Evolutionary conservation across 2,329 filamentous ascomycete genomes (phyloP).

Genomic region (Epichloe sylvatica): DNA sequence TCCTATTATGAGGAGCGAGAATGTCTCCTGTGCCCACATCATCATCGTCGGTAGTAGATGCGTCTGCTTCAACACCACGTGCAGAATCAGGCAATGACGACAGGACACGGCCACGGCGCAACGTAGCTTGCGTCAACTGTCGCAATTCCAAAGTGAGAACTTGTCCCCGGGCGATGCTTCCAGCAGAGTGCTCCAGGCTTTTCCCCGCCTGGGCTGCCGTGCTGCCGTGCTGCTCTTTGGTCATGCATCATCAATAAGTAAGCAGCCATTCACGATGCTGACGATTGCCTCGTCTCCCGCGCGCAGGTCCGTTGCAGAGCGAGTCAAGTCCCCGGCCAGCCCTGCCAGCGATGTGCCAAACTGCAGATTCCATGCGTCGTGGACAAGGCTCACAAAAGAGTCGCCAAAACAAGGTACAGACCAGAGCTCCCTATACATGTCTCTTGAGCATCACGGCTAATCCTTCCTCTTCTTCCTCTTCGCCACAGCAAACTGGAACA

Average conservation of each 20-base stretch:
- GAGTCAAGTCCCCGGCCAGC: slow-evolving; percentile 23
- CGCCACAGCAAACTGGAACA: slow-evolving; percentile 37
- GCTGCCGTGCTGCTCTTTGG: too few relatives aligned
- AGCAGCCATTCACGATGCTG: background rate
- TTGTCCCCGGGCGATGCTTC: too few relatives aligned
- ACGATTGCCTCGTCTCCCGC: background rate
- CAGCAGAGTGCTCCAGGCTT: too few relatives aligned
- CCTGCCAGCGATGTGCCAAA: slow-evolving; percentile 32
- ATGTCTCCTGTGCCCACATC: slow-evolving; percentile 17
- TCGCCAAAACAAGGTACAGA: slow-evolving; percentile 29
- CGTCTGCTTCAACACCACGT: slow-evolving; percentile 11
- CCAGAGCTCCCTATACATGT: background rate
- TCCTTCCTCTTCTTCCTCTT: too few relatives aligned
- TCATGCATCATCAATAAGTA: too few relatives aligned
- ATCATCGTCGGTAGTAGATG: slow-evolving; percentile 13
- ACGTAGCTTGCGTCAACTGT: slow-evolving; percentile 25
- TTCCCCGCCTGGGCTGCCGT: background rate
- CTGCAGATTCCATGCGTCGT: slow-evolving; percentile 29
- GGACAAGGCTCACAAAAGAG: slow-evolving; percentile 33
- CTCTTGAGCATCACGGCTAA: too few relatives aligned
- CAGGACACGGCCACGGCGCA: slow-evolving; percentile 22
- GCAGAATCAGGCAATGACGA: slow-evolving; percentile 8
- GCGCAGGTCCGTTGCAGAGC: slow-evolving; percentile 31
- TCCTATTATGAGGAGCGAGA: slow-evolving; percentile 8
- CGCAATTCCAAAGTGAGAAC: slow-evolving; percentile 25